These are phyloP conservation scores for Talaromyces marneffei DNA, from an alignment of 2,329 filamentous ascomycete genomes.

Conservation along the genomic window DNA sequence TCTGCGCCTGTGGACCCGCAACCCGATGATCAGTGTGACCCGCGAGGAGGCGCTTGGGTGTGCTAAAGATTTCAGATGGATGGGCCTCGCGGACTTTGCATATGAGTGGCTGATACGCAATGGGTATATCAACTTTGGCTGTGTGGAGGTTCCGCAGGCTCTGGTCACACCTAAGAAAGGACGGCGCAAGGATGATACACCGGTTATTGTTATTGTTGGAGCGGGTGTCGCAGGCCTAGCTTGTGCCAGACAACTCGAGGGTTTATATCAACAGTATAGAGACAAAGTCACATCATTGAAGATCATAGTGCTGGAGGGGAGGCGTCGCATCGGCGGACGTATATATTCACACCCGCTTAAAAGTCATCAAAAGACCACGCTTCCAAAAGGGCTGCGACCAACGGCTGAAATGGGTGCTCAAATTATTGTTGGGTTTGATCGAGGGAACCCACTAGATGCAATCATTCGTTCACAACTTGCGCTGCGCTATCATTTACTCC, in stretches of 20 bases:
- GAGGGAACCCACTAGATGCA: conserved; percentile 87
- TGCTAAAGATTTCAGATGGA: conserved; percentile 80
- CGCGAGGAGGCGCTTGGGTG: conserved; percentile 85
- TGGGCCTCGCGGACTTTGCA: conserved; percentile 78
- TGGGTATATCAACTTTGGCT: conserved; percentile 96
- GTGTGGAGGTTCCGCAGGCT: conserved; percentile 62
- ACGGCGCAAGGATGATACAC: conserved; percentile 48
- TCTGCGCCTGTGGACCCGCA: conserved; percentile 79
- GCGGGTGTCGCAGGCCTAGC: conserved; percentile 92
- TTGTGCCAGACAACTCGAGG: conserved; percentile 84
- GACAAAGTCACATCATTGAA: conserved; percentile 61
- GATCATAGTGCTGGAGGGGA: conserved; percentile 78
- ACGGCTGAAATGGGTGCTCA: conserved; percentile 97
- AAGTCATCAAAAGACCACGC: conserved; percentile 51
- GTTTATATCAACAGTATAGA: conserved; percentile 74
- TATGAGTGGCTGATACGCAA: conserved; percentile 87
- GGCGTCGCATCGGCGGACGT: conserved; percentile 79
- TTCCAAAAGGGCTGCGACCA: conserved; percentile 54
- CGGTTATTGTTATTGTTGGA: conserved; percentile 78
- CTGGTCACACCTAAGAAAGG: conserved; percentile 32
- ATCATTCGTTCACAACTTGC: conserved; percentile 86
- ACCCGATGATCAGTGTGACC: conserved; percentile 75
- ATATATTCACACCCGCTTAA: conserved; percentile 76
- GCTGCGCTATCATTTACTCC: conserved; percentile 76
- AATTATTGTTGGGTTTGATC: conserved; percentile 95